Evolutionary conservation across 2,329 filamentous ascomycete species (phyloP), one percentile per base, ranked within the genome.

Genomic region (Monosporascus sp.): DNA sequence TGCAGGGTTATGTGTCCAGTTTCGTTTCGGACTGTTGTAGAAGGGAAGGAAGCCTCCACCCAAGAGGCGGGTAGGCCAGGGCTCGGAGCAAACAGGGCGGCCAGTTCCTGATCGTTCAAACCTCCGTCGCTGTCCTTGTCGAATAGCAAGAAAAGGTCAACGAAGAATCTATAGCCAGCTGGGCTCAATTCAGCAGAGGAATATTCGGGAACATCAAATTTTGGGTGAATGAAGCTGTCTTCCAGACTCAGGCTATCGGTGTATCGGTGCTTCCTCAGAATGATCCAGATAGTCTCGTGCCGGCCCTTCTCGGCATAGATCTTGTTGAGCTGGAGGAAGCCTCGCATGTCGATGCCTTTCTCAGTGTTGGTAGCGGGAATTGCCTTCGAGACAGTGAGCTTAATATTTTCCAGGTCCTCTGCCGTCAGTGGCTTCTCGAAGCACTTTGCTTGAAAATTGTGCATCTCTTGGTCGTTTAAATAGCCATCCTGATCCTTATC

Each of bases 61-160:
- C 94, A 99, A 0, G 89, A 93, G 3, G 81, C 73, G 0, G 94
- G 94, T 15, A 96, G 74, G 0, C 94, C 94, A 0, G 94, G 94
- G 1, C 94, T 97, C 0, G 94, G 94, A 1, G 91, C 89, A 71
- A 99, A 97, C 2, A 99, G 74, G 5, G 91, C 89, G 44, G 85
- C 82, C 5, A 99, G 78, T 67, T 99, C 94, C 9, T 85, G 76
- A 60, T 95, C 84, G 65, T 94, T 96, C 51, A 99, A 74, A 0
- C 93, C 94, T 3, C 94, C 94, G 64, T 99, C 94, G 59, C 97
- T 99, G 68, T 99, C 94, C 72, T 96, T 94, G 70, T 99, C 94
- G 54, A 96, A 96, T 0, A 96, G 80, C 37, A 99, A 74, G 68
- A 99, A 99, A 1, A 97, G 78, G 64, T 99, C 94, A 58, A 97